phyloP scores from a whole-genome alignment of 2,329 filamentous ascomycete genomes.

The Paracorniculantispora psalliotae region DNA sequence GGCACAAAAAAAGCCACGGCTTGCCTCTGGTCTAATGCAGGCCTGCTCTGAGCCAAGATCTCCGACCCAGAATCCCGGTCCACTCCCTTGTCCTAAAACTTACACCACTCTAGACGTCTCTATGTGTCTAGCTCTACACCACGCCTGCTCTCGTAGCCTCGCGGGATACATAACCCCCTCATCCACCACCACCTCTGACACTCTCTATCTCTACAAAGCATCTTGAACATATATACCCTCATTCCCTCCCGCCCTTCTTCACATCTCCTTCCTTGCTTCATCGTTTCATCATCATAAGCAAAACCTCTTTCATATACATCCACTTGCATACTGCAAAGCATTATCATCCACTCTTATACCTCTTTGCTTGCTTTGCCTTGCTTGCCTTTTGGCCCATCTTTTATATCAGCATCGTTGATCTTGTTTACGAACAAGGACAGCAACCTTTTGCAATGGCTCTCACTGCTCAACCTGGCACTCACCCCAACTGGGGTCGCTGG shows the following conservation, averaged over 20 bases:
- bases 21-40: slow-evolving; percentile 13
- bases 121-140: slow-evolving; percentile 6
- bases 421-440: slow-evolving; percentile 6
- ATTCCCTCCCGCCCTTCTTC: slow-evolving; percentile 11
- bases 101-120: slow-evolving; percentile 4
- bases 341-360: not conserved
- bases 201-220: not conserved
- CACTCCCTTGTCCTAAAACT: slow-evolving; percentile 12
- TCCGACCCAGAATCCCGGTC: slow-evolving; percentile 15
- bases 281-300: not conserved
- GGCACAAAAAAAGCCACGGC: not conserved
- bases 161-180: slow-evolving; percentile 14
- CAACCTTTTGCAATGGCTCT: slow-evolving; percentile 38
- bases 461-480: slow-evolving; percentile 39
- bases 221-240: slow-evolving; percentile 14
- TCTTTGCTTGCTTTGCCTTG: slow-evolving; percentile 1
- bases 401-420: slow-evolving; percentile 2
- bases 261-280: not conserved
- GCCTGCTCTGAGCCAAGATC: slow-evolving; percentile 15
- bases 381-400: not conserved
- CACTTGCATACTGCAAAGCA: not conserved
- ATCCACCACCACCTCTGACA: slow-evolving; percentile 1
- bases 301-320: not conserved
- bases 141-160: slow-evolving; percentile 9
- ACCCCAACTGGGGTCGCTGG: slow-evolving; percentile 52